Base-by-base conservation (phyloP, 1,284 basidiomycete genomes). In the Fomitopsis schrenkii region DNA sequence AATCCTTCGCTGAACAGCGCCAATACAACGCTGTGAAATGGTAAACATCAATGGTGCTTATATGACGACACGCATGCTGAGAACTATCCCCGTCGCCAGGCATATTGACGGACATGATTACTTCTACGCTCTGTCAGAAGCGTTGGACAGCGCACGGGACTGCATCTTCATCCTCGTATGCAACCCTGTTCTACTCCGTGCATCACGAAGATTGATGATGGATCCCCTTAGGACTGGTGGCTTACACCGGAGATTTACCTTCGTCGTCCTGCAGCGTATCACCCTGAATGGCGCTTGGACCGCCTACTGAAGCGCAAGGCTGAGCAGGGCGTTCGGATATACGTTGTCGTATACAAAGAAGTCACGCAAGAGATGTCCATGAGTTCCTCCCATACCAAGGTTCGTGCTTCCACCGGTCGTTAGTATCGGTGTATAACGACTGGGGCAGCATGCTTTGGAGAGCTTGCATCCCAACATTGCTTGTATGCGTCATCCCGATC, bases 41-140 rank as follows among this genome's bases (percentile, higher is more conserved):
- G 93, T 91, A 63, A 41, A 79, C 75, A 55, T 35, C 15, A 36
- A 15, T 22, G 3, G 2, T 15, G 9, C 35, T 19, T 53, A n/a
- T 35, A 5, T 8, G 9, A 35, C 6, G 17, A 36, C 33, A 17
- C 12, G 17, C 26, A 2, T 10, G 17, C 48, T 54, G 52, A 54
- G 3, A 54, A 33, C 5, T 33, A 33, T 33, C 30, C 8, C 4
- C 10, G 17, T 26, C n/a, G 52, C 59, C 59, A 90, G 90, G 88
- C 92, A 94, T 70, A 83, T 95, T 55, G 94, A 95, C 70, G 94
- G 94, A 0, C 90, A 94, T 62, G 93, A 97, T 77, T 97, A 96
- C 74, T 93, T 97, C 82, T 97, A 91, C 84, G 95, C 95, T 0
- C 73, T 97, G 36, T 94, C 93, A 2, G 94, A 95, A 76, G 80